Percentiles rank a stretch among this genome's conserved stretches.
Conservation (phyloP, 805 yeast genomes). For the Kodamaea nitidulidarum region DNA sequence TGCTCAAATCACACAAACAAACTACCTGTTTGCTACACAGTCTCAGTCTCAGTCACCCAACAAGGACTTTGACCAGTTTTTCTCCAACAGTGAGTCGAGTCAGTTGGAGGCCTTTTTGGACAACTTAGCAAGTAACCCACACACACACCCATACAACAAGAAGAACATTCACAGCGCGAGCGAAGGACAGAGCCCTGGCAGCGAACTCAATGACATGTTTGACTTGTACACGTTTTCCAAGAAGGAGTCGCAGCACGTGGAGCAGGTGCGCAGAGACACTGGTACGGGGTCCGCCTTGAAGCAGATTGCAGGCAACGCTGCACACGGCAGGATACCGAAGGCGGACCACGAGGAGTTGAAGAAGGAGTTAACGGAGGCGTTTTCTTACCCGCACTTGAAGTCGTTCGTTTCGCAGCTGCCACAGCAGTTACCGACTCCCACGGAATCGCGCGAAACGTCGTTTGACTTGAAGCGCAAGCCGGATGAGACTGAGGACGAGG, state of each 20-base stretch:
- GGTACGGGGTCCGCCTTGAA: background rate
- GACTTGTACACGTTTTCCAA: conserved; percentile 25
- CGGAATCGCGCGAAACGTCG: conserved; percentile 26
- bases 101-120: conserved; percentile 41
- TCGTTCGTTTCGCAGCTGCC: conserved; percentile 9
- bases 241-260: background rate
- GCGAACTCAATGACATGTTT: conserved; percentile 17
- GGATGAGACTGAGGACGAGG: conserved; percentile 7
- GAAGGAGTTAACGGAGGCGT: conserved; percentile 30
- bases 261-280: background rate
- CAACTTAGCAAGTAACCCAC: conserved; percentile 29
- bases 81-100: conserved; percentile 33
- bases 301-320: conserved; percentile 2
- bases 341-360: conserved; percentile 18
- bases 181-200: conserved; percentile 5
- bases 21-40: conserved; percentile 2
- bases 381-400: conserved; percentile 24
- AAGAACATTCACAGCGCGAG: conserved; percentile 1
- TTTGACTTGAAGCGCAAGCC: conserved; percentile 11
- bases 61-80: conserved; percentile 31
- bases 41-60: background rate
- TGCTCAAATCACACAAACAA: conserved; percentile 5
- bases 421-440: conserved; percentile 31
- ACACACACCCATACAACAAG: conserved; percentile 27
- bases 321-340: conserved; percentile 1